A percentile compares a stretch with the other conserved stretches of the same genome.
Conservation (phyloP, 352 stramenopile species). For the Phytophthora melonis region DNA sequence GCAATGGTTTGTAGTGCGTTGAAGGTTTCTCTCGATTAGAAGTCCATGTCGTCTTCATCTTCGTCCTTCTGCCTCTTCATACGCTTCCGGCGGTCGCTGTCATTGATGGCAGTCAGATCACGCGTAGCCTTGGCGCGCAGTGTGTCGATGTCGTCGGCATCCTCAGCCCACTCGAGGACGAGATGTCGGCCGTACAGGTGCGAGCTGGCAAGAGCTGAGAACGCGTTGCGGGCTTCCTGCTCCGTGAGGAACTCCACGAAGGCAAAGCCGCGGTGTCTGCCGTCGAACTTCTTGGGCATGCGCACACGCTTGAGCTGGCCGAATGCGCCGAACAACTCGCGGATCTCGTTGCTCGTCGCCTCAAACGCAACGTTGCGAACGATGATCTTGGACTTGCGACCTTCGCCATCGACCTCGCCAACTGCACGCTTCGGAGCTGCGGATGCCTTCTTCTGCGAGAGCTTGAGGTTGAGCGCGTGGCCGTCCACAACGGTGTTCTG, state of each 20-base stretch:
- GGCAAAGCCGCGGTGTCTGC: conserved; percentile 96
- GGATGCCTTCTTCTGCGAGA: conserved; percentile 91
- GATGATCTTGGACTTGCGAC: conserved; percentile 95
- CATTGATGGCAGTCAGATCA: conserved; percentile 76
- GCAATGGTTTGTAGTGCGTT: too few relatives aligned
- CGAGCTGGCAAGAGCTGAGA: conserved; percentile 93
- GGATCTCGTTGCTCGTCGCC: conserved; percentile 96
- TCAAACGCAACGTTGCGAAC: conserved; percentile 99
- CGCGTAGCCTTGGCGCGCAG: conserved; percentile 84
- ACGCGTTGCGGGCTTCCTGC: conserved; percentile 95
- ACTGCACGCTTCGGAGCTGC: conserved; percentile 53
- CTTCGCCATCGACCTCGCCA: conserved; percentile 40
- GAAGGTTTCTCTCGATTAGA: conserved; percentile 32
- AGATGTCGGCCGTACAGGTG: conserved; percentile 99
- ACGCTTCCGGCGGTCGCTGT: conserved; percentile 74
- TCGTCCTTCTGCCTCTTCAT: conserved; percentile 61
- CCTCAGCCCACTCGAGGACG: conserved; percentile 97
- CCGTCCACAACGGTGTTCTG: conserved; percentile 94
- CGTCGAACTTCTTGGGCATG: conserved; percentile 99
- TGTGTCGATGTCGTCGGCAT: conserved; percentile 88
- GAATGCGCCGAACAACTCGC: conserved; percentile 97
- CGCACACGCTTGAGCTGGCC: conserved; percentile 98
- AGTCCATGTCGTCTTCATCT: conserved; percentile 57
- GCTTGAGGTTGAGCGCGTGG: conserved; percentile 95
- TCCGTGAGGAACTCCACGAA: conserved; percentile 98